Conservation (phyloP, 1,284 basidiomycete species). For the Fomes fomentarius region DNA sequence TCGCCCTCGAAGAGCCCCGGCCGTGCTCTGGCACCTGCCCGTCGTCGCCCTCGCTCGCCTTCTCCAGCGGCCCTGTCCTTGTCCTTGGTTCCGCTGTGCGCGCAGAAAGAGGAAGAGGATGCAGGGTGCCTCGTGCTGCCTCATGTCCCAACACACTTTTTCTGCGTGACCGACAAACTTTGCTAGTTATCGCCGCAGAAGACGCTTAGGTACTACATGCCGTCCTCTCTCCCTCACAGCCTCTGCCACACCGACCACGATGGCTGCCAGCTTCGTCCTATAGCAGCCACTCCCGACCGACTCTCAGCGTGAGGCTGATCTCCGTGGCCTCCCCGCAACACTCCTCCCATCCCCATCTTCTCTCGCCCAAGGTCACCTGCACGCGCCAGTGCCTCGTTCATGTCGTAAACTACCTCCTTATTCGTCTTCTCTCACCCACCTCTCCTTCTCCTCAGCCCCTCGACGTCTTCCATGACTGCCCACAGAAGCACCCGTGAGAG, state of each 20-base stretch:
- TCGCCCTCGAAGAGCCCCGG: not conserved
- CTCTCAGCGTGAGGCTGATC: too few species aligned
- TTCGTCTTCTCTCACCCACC: not conserved
- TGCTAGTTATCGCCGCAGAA: conserved; percentile 6
- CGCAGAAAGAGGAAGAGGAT: not conserved
- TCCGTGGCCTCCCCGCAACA: too few species aligned
- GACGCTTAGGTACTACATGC: not conserved
- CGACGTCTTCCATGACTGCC: not conserved
- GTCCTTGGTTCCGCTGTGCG: not conserved
- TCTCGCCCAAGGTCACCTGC: too few species aligned
- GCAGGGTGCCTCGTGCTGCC: conserved; percentile 6
- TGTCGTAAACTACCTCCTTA: not conserved
- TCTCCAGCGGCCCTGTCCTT: not conserved
- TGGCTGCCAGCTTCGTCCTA: too few species aligned
- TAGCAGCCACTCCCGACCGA: too few species aligned
- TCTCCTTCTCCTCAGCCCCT: not conserved
- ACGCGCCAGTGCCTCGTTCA: not conserved
- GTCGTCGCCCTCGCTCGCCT: not conserved
- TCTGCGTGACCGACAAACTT: conserved; percentile 8
- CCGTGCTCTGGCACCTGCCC: not conserved
- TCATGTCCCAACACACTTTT: not conserved
- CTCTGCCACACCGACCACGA: too few species aligned
- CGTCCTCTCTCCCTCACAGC: not conserved
- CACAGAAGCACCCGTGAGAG: not conserved
- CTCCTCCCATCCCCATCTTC: too few species aligned